phyloP scores from a whole-genome alignment of 2,329 filamentous ascomycete species.

The Botrytis fragariae region DNA sequence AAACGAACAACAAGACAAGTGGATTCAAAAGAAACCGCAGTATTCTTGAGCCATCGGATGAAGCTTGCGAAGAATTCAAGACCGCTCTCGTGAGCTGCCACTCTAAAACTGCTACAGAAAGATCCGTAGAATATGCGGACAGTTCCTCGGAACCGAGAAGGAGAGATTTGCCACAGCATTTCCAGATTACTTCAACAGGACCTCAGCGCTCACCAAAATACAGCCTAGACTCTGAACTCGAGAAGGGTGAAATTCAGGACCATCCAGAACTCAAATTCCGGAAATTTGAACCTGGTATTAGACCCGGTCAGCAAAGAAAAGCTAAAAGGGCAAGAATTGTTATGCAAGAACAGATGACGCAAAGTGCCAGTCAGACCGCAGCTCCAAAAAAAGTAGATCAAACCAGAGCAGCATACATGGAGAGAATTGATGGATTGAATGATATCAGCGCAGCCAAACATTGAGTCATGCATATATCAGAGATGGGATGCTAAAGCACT shows the following conservation, averaged over 20 bases:
- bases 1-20: neutral
- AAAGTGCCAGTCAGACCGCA: neutral
- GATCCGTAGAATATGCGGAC: neutral
- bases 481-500: neutral
- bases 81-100: neutral
- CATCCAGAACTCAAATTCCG: neutral
- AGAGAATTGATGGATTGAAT: neutral
- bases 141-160: neutral
- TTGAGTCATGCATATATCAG: neutral
- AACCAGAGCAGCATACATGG: too few relatives aligned
- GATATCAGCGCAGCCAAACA: neutral
- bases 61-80: neutral
- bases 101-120: neutral
- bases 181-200: neutral
- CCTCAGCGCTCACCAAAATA: neutral
- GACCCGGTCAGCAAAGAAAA: neutral
- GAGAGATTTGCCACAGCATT: neutral
- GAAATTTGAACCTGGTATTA: neutral
- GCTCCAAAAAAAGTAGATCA: too few relatives aligned
- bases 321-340: neutral
- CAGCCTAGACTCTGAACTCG: fast-evolving
- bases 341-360: neutral
- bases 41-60: neutral
- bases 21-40: neutral
- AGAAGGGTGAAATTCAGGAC: neutral